Evolutionary conservation across 176 grass and related monocot genomes (phyloP).

Genomic region (Cymbopogon citratus): DNA sequence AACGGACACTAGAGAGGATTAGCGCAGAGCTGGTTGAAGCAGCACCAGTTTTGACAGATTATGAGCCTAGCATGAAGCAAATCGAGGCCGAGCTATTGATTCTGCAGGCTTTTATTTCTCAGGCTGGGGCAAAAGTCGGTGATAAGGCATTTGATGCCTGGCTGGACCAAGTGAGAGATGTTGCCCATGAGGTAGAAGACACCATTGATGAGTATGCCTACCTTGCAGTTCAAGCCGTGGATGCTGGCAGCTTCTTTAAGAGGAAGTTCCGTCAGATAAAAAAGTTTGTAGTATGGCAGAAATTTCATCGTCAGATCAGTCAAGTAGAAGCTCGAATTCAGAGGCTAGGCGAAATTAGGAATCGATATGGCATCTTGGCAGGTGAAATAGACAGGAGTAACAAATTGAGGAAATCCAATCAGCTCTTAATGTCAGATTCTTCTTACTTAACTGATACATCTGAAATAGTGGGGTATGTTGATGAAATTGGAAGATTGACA

Average conservation of each 20-base stretch:
- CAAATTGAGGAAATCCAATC: background rate
- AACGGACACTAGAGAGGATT: background rate
- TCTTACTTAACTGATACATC: slow-evolving; percentile 13
- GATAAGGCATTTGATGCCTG: slow-evolving; percentile 23
- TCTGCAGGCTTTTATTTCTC: slow-evolving; percentile 39
- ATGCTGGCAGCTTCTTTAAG: slow-evolving; percentile 21
- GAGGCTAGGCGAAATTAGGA: slow-evolving; percentile 24
- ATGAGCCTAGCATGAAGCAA: slow-evolving; percentile 33
- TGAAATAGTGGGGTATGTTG: slow-evolving; percentile 32
- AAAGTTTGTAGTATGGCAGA: slow-evolving; percentile 17
- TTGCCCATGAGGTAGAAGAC: slow-evolving; percentile 49
- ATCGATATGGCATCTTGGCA: slow-evolving; percentile 26
- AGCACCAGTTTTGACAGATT: slow-evolving; percentile 14
- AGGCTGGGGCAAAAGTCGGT: slow-evolving; percentile 5
- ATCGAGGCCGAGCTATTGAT: slow-evolving; percentile 38
- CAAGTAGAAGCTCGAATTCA: slow-evolving; percentile 35
- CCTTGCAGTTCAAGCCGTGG: background rate
- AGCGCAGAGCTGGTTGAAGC: slow-evolving; percentile 11
- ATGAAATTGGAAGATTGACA: slow-evolving; percentile 27
- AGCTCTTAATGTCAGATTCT: slow-evolving; percentile 18
- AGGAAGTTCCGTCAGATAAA: slow-evolving; percentile 31
- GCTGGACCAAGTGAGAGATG: slow-evolving; percentile 37
- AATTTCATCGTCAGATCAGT: slow-evolving; percentile 23
- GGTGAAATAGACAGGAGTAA: background rate
- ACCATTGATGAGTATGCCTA: slow-evolving; percentile 48